Base-by-base conservation (phyloP, 768 basidiomycete species). In the Mycena alexandri region DNA sequence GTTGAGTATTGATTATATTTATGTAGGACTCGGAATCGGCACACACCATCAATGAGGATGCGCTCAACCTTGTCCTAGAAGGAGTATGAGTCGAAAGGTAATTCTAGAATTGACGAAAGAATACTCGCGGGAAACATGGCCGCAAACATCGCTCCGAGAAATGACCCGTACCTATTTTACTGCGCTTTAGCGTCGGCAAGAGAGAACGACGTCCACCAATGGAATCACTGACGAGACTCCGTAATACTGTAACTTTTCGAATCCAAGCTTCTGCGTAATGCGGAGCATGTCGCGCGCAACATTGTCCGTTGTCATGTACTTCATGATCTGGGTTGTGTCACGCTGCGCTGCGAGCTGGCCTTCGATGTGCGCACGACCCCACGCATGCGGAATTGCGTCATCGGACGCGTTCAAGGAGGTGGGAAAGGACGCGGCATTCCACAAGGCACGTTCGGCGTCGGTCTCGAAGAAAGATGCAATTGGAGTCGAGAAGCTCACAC, bases 251-350 rank as follows among this genome's bases (percentile, higher is more conserved):
- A 82, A 58, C 67, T 81, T 82, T 33, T 78, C 74, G 42, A 55
- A 69, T 6, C 77, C 78, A 55, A 79, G 71, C 5, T 78, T 78
- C 46, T 77, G 62, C 4, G 75, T 73, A 52, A 83, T 82, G 4
- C 63, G 59, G 22, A 82, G 56, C 81, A 83, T 82, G 60, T 83
- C 82, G 2, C 76, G 73, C 11, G 80, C 82, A 16, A 78, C 79
- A 59, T 79, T 75, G 38, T 82, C 81, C 13, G 81, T 82, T 51
- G 77, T 81, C 16, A 82, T 77, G 57, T 78, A 77, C 16, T 62
- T 61, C 48, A 80, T 59, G 33, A 73, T 68, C 9, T 43, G 73
- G 5, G 77, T 77, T 12, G 70, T 58, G 36, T 80, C 78, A 21
- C 74, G 73, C 48, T 80, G 76, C 19, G 69, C 72, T 19, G 80